Evolutionary conservation across 176 grass and related monocot genomes (phyloP), one percentile per base, ranked within the genome.

Genomic region (Cenchrus americanus): DNA sequence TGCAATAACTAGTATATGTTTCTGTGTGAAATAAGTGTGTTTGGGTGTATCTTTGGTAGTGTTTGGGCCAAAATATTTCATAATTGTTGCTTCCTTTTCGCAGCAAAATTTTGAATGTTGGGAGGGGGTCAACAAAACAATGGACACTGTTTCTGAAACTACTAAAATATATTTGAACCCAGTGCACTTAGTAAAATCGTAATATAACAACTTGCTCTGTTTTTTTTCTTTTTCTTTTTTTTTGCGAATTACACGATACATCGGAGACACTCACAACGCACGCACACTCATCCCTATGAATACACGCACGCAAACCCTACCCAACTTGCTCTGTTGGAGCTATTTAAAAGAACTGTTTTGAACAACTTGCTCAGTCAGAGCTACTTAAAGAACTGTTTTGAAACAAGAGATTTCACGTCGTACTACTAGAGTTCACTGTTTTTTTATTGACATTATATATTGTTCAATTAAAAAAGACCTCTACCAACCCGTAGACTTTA

Each of bases 21-120:
- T 43, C 6, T 43, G 42, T 2, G 27, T 30, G 27, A 30, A 30
- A 30, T 30, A 30, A 30, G 27, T 30, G 27, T 30, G 27, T 30
- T 30, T 30, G 27, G 27, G 27, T 30, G 27, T 30, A 30, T 30
- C 27, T 30, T 30, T 30, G 27, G 34, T 37, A 37, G 34, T 37
- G 34, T 37, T 37, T 37, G 34, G 1, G 34, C 34, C 34, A 37
- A 37, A 3, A 37, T 37, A 37, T 37, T 37, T 4, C 34, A 51
- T 22, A 73, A 73, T 6, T 41, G 26, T 9, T 65, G 22, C 17
- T 77, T 77, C 9, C 11, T 86, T 73, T 49, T 40, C 41, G 3
- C 6, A 86, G 27, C 4, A 30, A 40, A 62, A 13, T 41, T 52
- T 52, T 52, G 47, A 63, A 86, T 15, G 79, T 52, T 80, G 5